phyloP scores from a whole-genome alignment of 805 yeast genomes.

The Komagataella phaffii region DNA sequence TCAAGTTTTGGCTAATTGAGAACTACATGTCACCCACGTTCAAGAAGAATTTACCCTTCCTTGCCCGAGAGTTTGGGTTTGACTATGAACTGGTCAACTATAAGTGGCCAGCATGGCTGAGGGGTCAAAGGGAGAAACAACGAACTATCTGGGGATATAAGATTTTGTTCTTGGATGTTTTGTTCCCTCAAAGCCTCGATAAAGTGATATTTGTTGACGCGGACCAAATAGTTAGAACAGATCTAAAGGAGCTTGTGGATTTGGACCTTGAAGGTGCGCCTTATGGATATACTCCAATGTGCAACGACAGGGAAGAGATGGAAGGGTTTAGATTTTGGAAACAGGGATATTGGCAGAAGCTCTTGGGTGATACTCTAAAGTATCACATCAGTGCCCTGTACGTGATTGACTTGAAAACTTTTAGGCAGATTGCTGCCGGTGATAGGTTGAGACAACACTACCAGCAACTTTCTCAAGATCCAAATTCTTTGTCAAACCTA shows the following conservation, averaged over 20 bases:
- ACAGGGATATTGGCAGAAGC: slow-evolving; percentile 75
- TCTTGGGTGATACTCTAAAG: slow-evolving; percentile 39
- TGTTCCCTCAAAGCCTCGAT: slow-evolving; percentile 68
- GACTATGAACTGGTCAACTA: slow-evolving; percentile 70
- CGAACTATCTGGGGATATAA: slow-evolving; percentile 84
- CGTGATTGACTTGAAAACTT: slow-evolving; percentile 60
- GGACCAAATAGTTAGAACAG: slow-evolving; percentile 70
- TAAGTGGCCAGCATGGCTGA: slow-evolving; percentile 88
- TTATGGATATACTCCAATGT: slow-evolving; percentile 82
- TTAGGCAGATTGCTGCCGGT: slow-evolving; percentile 61
- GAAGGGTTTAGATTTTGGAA: slow-evolving; percentile 90
- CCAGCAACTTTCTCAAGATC: slow-evolving; percentile 69
- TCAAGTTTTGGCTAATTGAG: slow-evolving; percentile 81
- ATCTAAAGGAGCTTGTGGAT: slow-evolving; percentile 53
- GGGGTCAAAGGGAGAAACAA: slow-evolving; percentile 65
- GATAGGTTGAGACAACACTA: slow-evolving; percentile 75
- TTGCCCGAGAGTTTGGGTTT: slow-evolving; percentile 48
- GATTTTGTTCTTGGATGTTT: slow-evolving; percentile 70
- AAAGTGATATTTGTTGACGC: slow-evolving; percentile 80
- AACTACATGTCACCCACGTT: slow-evolving; percentile 67
- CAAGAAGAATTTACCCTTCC: slow-evolving; percentile 39
- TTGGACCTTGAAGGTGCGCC: slow-evolving; percentile 69
- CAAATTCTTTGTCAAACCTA: slow-evolving; percentile 63
- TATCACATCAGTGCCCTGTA: slow-evolving; percentile 81
- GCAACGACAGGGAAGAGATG: slow-evolving; percentile 66